Evolutionary conservation across 257 asterid genomes (phyloP).

Genomic region (Gynochthodes officinalis): DNA sequence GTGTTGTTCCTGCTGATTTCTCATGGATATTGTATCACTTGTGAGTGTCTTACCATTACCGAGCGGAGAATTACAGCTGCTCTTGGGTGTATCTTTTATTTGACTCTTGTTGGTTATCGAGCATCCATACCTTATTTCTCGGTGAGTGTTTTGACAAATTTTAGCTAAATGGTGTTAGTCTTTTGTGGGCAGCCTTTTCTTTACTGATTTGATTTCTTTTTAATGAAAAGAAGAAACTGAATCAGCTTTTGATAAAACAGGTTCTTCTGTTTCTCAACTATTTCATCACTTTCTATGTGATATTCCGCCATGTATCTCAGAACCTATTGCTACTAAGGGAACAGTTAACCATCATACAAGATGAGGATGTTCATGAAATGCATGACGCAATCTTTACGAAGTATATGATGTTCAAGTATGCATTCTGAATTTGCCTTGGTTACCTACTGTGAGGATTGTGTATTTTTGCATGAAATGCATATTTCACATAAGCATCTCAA

Average conservation of each 20-base stretch:
- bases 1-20: conserved; percentile 72
- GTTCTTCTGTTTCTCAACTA: conserved; percentile 56
- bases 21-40: conserved; percentile 77
- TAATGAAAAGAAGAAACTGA: background rate
- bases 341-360: conserved; percentile 63
- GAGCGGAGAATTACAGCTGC: conserved; percentile 65
- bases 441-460: background rate
- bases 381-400: conserved; percentile 68
- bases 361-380: conserved; percentile 67
- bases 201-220: background rate
- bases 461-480: background rate
- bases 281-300: conserved; percentile 49
- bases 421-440: background rate
- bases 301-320: conserved; percentile 61
- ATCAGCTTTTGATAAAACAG: conserved; percentile 31
- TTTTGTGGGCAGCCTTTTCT: background rate
- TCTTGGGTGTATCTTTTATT: conserved; percentile 63
- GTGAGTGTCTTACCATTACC: conserved; percentile 59
- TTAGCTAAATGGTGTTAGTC: no score
- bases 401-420: conserved; percentile 81
- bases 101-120: conserved; percentile 77
- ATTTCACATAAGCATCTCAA: background rate
- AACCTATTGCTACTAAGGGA: conserved; percentile 57
- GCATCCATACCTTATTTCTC: conserved; percentile 82
- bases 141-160: conserved; percentile 45